Percentiles rank a stretch among this genome's conserved stretches.
phyloP scores from a whole-genome alignment of 345 rosid species.

The Camelina laxa region DNA sequence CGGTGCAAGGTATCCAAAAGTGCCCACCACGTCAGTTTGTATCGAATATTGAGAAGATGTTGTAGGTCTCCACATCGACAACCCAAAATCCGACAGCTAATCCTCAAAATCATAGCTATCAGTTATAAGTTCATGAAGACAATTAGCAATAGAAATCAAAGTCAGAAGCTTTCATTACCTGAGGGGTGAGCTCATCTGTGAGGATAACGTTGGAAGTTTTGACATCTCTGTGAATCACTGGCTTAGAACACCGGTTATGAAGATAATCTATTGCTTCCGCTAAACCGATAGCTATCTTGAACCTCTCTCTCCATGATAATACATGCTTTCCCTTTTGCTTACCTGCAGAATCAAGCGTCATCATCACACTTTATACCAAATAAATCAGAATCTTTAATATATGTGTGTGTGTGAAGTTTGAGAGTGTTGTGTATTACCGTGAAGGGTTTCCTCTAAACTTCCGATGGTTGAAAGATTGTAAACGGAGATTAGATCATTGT shows the following conservation, averaged over 20 bases:
- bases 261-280: conserved; percentile 78
- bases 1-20: conserved; percentile 96
- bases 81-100: conserved; percentile 88
- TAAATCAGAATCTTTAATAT: background rate
- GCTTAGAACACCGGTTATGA: conserved; percentile 62
- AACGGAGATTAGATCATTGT: conserved; percentile 60
- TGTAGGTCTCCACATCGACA: conserved; percentile 81
- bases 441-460: conserved; percentile 75
- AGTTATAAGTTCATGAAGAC: background rate
- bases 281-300: conserved; percentile 58
- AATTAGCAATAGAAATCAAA: background rate
- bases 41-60: conserved; percentile 56
- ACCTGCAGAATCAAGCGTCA: conserved; percentile 28
- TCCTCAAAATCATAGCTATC: conserved; percentile 1
- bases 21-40: conserved; percentile 78
- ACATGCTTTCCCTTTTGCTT: conserved; percentile 25
- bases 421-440: conserved; percentile 47
- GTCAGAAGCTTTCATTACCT: conserved; percentile 50
- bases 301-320: conserved; percentile 71
- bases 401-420: background rate
- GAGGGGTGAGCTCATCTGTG: conserved; percentile 62
- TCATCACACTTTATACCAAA: conserved; percentile 2
- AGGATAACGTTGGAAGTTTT: conserved; percentile 90
- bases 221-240: conserved; percentile 86
- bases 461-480: conserved; percentile 68